Conservation (phyloP, 352 stramenopile species). For the Saprolegnia parasitica region DNA sequence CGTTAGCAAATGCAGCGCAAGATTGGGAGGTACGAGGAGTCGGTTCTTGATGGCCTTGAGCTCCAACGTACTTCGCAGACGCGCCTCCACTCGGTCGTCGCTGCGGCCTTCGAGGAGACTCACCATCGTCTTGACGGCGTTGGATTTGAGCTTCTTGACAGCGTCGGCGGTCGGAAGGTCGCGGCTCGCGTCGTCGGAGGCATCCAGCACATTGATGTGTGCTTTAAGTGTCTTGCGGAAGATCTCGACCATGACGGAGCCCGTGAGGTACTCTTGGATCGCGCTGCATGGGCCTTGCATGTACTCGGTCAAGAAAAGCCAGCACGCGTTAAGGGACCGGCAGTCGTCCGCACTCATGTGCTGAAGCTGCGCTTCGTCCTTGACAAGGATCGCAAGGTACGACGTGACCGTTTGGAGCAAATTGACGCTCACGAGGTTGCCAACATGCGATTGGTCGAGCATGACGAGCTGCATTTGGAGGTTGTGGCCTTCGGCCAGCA, state of each 20-base stretch:
- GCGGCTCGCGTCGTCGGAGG: slow-evolving; percentile 10
- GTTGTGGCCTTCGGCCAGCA: slow-evolving; percentile 30
- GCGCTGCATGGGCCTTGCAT: slow-evolving; percentile 32
- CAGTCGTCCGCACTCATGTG: slow-evolving; percentile 15
- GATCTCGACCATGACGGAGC: slow-evolving; percentile 31
- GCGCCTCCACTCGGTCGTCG: slow-evolving; percentile 21
- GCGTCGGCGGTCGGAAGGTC: slow-evolving; percentile 12
- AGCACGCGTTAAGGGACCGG: slow-evolving; percentile 27
- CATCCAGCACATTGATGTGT: slow-evolving; percentile 24
- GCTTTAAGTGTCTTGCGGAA: slow-evolving; percentile 32
- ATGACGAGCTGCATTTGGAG: slow-evolving; percentile 33
- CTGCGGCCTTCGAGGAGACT: slow-evolving; percentile 31
- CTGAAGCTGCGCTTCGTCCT: slow-evolving; percentile 30
- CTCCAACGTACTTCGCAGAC: slow-evolving; percentile 22
- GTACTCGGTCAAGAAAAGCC: slow-evolving; percentile 32
- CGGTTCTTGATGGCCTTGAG: slow-evolving; percentile 29
- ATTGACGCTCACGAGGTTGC: slow-evolving; percentile 28
- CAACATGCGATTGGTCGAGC: slow-evolving; percentile 28
- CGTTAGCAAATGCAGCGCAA: background rate
- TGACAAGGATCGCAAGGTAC: slow-evolving; percentile 32
- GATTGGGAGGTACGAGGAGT: slow-evolving; percentile 5
- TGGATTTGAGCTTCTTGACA: slow-evolving; percentile 31
- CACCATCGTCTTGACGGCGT: slow-evolving; percentile 31
- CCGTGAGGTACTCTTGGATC: slow-evolving; percentile 32
- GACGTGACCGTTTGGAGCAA: slow-evolving; percentile 29